phyloP scores from a whole-genome alignment of 768 basidiomycete genomes.

The Trametes elegans region DNA sequence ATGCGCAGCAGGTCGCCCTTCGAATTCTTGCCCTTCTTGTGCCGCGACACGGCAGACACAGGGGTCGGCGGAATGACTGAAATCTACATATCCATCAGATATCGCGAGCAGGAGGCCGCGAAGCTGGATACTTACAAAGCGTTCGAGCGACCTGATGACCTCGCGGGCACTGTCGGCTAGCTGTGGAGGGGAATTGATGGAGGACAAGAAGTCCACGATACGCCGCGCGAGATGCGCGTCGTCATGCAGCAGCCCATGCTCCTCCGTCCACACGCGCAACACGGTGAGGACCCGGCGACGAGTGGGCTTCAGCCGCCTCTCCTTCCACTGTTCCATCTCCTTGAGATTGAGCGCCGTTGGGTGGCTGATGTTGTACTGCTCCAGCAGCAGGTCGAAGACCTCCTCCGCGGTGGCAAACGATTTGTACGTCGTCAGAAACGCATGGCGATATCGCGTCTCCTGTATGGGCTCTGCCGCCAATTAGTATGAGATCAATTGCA shows the following conservation, averaged over 20 bases:
- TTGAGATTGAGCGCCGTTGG: conserved; percentile 34
- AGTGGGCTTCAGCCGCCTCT: conserved; percentile 57
- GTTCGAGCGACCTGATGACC: conserved; percentile 52
- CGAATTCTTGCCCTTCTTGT: conserved; percentile 45
- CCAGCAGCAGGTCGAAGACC: conserved; percentile 66
- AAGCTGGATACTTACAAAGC: conserved; percentile 45
- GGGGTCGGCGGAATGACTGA: conserved; percentile 23
- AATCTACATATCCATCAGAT: not conserved
- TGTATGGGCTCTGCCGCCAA: conserved; percentile 7
- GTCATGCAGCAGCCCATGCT: conserved; percentile 59
- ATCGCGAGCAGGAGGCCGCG: not conserved
- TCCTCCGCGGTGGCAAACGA: conserved; percentile 71
- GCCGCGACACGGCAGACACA: conserved; percentile 17
- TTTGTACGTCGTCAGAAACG: conserved; percentile 83
- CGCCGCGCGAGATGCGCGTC: conserved; percentile 59
- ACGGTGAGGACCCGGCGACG: conserved; percentile 59
- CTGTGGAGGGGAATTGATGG: conserved; percentile 36
- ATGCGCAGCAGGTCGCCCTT: conserved; percentile 64
- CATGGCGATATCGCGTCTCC: conserved; percentile 41
- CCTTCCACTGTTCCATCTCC: conserved; percentile 60
- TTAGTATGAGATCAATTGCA: not conserved
- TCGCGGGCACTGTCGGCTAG: conserved; percentile 45
- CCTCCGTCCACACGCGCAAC: conserved; percentile 60
- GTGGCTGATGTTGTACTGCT: conserved; percentile 48
- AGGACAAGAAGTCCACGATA: conserved; percentile 53